These are phyloP conservation scores for Mycosphaerella sp. DNA, from an alignment of 2,329 filamentous ascomycete genomes.

Conservation along the genomic window DNA sequence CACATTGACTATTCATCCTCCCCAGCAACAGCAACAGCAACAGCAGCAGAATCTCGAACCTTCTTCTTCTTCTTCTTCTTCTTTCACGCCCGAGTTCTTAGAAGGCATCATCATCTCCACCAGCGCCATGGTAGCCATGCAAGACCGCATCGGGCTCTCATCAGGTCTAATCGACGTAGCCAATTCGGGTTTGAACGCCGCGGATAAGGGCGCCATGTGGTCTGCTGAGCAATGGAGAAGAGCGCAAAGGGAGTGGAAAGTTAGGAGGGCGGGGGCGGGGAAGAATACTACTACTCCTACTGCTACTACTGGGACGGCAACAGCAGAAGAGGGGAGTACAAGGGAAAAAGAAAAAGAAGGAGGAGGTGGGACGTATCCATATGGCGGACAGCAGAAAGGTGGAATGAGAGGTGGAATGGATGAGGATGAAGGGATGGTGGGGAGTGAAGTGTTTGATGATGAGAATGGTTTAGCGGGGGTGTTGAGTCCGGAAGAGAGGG, in stretches of 20 bases:
- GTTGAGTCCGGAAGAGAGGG: neutral
- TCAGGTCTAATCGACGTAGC: slow-evolving; percentile 5
- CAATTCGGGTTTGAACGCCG: neutral
- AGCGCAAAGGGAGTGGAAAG: neutral
- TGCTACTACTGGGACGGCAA: neutral
- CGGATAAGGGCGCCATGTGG: neutral
- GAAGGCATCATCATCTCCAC: slow-evolving; percentile 12
- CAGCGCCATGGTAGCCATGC: slow-evolving; percentile 12
- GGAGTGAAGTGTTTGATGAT: slow-evolving; percentile 7
- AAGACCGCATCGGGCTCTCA: slow-evolving; percentile 11
- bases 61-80: neutral
- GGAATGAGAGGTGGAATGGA: neutral
- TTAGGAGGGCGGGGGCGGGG: neutral
- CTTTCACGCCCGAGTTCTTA: slow-evolving; percentile 8
- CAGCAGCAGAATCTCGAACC: too few relatives aligned
- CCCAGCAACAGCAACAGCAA: too few relatives aligned
- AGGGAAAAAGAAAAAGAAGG: too few relatives aligned
- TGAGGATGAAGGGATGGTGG: neutral
- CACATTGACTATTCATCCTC: neutral
- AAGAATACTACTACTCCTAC: too few relatives aligned
- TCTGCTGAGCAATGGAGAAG: neutral
- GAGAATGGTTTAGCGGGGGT: slow-evolving; percentile 1
- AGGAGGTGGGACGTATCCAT: neutral
- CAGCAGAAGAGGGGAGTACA: neutral
- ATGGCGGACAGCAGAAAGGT: neutral